Conservation (phyloP, 257 asterid genomes). For the Scutellaria baicalensis region DNA sequence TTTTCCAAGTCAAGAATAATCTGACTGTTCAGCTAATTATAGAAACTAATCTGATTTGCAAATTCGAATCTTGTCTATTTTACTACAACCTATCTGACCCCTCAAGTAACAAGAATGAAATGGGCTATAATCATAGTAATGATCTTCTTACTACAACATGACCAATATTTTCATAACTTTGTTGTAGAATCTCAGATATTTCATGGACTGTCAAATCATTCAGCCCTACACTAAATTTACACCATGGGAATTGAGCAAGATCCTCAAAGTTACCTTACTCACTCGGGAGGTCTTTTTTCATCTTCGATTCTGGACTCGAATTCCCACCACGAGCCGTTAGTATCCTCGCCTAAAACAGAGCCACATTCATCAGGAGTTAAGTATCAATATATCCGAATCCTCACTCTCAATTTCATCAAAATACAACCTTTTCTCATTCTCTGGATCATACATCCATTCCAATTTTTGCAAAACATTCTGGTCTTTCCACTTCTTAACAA, state of each 20-base stretch:
- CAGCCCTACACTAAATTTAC: no score
- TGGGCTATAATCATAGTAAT: no score
- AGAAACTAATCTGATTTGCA: no score
- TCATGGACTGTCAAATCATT: no score
- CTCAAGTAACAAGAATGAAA: not conserved
- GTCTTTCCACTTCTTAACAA: conserved; percentile 79
- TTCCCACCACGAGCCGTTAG: conserved; percentile 64
- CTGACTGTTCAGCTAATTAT: no score
- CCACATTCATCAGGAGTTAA: conserved; percentile 33
- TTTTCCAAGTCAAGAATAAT: no score
- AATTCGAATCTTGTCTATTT: no score
- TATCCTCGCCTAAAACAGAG: conserved; percentile 22
- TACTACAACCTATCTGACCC: no score
- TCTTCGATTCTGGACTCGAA: conserved; percentile 23
- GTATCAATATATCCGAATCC: conserved; percentile 35
- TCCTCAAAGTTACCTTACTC: conserved; percentile 3
- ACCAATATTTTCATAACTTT: no score
- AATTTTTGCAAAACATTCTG: conserved; percentile 50
- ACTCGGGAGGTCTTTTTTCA: not conserved
- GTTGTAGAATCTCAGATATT: no score
- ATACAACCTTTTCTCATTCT: conserved; percentile 28
- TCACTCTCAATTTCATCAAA: conserved; percentile 37
- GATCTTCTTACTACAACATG: no score
- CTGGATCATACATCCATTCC: conserved; percentile 80
- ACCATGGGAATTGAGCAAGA: no score